Evolutionary conservation across 768 basidiomycete species (phyloP).

Genomic region (Mycena pura): DNA sequence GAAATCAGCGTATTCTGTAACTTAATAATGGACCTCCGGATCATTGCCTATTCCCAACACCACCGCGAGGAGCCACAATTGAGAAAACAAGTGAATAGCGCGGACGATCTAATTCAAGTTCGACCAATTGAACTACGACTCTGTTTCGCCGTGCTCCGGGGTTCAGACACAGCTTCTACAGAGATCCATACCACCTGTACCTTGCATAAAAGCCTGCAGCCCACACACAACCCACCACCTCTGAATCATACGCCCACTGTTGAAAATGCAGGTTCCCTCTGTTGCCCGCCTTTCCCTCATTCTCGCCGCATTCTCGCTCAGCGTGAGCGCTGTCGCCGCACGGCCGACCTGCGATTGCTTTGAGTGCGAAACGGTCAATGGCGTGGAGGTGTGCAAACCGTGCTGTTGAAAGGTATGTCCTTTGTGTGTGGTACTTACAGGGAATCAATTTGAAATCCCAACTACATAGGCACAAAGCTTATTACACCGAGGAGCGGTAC

Average conservation of each 20-base stretch:
- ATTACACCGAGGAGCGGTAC: not conserved
- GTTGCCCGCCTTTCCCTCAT: slow-evolving; percentile 4
- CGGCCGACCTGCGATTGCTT: not conserved
- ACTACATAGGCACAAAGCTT: slow-evolving; percentile 3
- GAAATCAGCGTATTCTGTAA: not conserved
- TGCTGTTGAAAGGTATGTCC: slow-evolving; percentile 4
- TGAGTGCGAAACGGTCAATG: slow-evolving; percentile 1
- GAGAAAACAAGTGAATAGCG: slow-evolving; percentile 1
- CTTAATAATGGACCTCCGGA: not conserved
- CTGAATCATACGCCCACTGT: not conserved
- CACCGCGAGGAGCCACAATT: not conserved
- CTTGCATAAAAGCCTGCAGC: slow-evolving; percentile 2
- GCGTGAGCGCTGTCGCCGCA: not conserved
- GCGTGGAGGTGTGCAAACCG: not conserved
- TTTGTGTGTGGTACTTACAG: not conserved
- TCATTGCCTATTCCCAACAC: not conserved
- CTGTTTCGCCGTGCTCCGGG: not conserved
- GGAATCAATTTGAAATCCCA: not conserved
- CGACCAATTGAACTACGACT: slow-evolving; percentile 1
- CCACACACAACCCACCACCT: no score
- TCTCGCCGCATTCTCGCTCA: not conserved
- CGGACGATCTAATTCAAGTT: not conserved
- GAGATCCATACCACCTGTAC: not conserved
- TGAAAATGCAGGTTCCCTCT: not conserved
- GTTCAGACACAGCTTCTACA: slow-evolving; percentile 2